These are phyloP conservation scores for Plasmodium vivax DNA, from an alignment of 169 alveolate genomes.

Conservation along the genomic window DNA sequence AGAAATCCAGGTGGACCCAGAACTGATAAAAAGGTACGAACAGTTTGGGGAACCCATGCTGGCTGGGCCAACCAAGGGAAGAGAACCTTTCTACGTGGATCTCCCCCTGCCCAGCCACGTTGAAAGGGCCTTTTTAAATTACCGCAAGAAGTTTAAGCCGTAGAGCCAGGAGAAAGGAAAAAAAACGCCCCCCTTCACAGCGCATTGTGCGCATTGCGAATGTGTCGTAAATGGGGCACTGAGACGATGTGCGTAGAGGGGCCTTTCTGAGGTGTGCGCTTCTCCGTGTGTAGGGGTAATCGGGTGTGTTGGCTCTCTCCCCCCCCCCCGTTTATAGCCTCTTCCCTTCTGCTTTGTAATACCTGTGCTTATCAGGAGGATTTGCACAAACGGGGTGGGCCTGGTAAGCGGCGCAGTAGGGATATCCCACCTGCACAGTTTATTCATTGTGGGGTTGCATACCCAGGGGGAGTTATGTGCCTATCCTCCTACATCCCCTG, in stretches of 20 bases:
- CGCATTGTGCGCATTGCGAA: not conserved
- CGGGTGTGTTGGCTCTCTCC: not conserved
- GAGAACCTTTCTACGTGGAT: conserved; percentile 74
- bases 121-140: conserved; percentile 61
- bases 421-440: not conserved
- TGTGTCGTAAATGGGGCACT: not conserved
- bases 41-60: conserved; percentile 60
- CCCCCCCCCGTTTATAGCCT: too few relatives aligned
- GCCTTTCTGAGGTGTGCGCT: not conserved
- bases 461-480: not conserved
- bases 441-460: not conserved
- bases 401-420: not conserved
- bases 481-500: not conserved
- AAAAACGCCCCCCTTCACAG: not conserved
- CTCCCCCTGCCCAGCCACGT: conserved; percentile 61
- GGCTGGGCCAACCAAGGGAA: conserved; percentile 47
- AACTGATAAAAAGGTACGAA: conserved; percentile 34
- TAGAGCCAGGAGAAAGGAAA: not conserved
- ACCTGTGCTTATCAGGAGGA: not conserved
- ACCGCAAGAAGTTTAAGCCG: conserved; percentile 69
- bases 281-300: not conserved
- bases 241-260: not conserved
- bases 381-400: not conserved
- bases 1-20: conserved; percentile 27
- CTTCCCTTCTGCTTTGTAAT: not conserved